Conservation (phyloP, 805 yeast genomes). For the Metschnikowia arizonensis region DNA sequence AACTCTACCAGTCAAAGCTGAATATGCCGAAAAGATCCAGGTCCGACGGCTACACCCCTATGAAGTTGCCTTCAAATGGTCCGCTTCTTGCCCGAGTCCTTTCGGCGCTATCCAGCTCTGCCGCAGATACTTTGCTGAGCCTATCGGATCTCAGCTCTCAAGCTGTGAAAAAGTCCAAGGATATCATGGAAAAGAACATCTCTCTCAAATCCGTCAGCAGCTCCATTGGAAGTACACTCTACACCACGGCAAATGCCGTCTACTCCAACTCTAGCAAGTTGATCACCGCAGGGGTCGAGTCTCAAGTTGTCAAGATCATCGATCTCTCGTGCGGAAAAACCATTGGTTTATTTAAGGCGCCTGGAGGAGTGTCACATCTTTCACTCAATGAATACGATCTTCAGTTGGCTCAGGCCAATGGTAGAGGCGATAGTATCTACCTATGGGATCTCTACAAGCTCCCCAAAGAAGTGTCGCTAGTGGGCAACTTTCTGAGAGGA, state of each 20-base stretch:
- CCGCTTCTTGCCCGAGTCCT: constrained; percentile 48
- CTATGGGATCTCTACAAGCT: constrained; percentile 59
- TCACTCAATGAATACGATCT: constrained; percentile 61
- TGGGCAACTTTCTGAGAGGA: constrained; percentile 60
- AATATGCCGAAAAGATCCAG: constrained; percentile 13
- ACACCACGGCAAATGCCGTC: constrained; percentile 33
- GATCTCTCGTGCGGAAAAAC: constrained; percentile 43
- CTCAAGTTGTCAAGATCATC: constrained; percentile 41
- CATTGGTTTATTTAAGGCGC: constrained; percentile 48
- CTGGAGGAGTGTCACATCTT: constrained; percentile 57
- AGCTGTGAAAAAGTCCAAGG: constrained; percentile 36
- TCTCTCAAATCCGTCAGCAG: constrained; percentile 30
- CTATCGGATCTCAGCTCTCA: constrained; percentile 47
- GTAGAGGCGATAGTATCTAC: constrained; percentile 58
- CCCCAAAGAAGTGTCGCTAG: constrained; percentile 46
- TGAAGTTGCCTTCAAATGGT: constrained; percentile 39
- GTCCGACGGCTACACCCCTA: constrained; percentile 34
- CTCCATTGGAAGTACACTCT: constrained; percentile 30
- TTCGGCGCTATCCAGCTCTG: constrained; percentile 46
- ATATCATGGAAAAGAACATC: constrained; percentile 20
- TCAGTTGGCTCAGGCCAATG: constrained; percentile 49
- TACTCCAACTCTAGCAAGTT: constrained; percentile 13
- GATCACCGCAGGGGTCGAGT: constrained; percentile 16
- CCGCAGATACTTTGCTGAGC: constrained; percentile 48
- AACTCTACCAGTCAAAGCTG: constrained; percentile 15